Base-by-base conservation (phyloP, 805 yeast genomes). In the Pichia scutulata region DNA sequence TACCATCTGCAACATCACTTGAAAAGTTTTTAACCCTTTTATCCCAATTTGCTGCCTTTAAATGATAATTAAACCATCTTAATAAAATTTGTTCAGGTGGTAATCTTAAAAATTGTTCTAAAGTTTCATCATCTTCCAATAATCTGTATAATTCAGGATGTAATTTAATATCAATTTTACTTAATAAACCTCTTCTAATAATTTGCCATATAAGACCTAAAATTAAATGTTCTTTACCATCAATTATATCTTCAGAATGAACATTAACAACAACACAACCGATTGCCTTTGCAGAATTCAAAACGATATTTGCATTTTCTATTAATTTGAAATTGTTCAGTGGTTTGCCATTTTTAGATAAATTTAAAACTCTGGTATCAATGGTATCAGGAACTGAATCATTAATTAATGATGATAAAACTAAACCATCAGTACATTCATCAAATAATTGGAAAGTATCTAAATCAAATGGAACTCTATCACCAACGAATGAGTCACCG, bases 361-460 rank as follows among this genome's bases (percentile, higher is more conserved):
- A 73, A 69, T 93, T 93, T 65, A 93, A 78, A 18, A 93, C 99
- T 76, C 99, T 86, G 10, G 97, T 90, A 72, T 93, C 99, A 61
- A 93, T 93, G 12, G 99, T 93, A 70, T 93, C 97, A 9, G 98
- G 97, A 33, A 93, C 99, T 30, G 97, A 89, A 70, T 93, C 99
- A 67, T 93, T 93, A 67, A 93, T 89, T 65, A 93, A 82, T 68
- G 89, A 87, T 21, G 98, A 89, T 51, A 93, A 74, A 25, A 93
- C 89, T 61, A 93, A 74, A 57, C 99, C 98, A 68, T 93, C 99
- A 57, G 89, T 80, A 71, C 96, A 89, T 70, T 93, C 98, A 68
- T 93, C 99, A 63, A 93, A 93, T 52, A 93, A 76, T 72, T 93
- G 98, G 74, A 93, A 93, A 47, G 89, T 84, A 55, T 93, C 96